Base-by-base conservation (phyloP, 2,329 filamentous ascomycete species). In the Botrytis pseudocinerea region DNA sequence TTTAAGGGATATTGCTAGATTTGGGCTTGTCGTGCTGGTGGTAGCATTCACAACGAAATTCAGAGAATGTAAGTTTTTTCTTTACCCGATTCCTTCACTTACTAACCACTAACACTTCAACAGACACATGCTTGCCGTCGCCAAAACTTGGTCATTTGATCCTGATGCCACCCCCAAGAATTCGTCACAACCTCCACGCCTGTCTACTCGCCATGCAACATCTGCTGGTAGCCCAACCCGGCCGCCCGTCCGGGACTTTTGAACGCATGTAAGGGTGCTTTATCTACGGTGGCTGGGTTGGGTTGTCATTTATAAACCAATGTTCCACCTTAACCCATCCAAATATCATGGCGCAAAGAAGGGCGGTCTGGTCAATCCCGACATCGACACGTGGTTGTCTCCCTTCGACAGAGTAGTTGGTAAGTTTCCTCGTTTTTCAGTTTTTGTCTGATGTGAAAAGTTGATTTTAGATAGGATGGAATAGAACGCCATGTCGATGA, bases 111-210 rank as follows among this genome's bases (percentile, higher is more conserved):
- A 10, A 66, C 22, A 40, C 2, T 14, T 66, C 22, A 51, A n/a
- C 28, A 51, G 44, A n/a, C 7, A 20, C 22, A n/a, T 25, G 22
- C 4, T 46, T 44, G 9, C 16, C 12, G 1, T 64, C 5, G 9
- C 5, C 28, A 32, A 28, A 0, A 1, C 44, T 66, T n/a, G 3
- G 8, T 0, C 14, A 2, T 6, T 38, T 38, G 6, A 32, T 6
- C 10, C 10, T 4, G n/a, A 6, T 3, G 22, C 32, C 62, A 35
- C 28, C 25, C 42, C 42, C 5, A 64, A 64, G 42, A 16, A 35
- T 59, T 42, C 25, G 16, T 59, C 48, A 69, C 48, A n/a, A 59
- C 25, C 66, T 44, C 48, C 48, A 69, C 35, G 35, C 35, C 66
- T 59, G 18, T 51, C 48, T 69, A 59, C 48, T 69, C 35, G 48